A percentile compares a stretch with the other conserved stretches of the same genome.
Conservation (phyloP, 1,284 basidiomycete species). For the Puccinia coronata region DNA sequence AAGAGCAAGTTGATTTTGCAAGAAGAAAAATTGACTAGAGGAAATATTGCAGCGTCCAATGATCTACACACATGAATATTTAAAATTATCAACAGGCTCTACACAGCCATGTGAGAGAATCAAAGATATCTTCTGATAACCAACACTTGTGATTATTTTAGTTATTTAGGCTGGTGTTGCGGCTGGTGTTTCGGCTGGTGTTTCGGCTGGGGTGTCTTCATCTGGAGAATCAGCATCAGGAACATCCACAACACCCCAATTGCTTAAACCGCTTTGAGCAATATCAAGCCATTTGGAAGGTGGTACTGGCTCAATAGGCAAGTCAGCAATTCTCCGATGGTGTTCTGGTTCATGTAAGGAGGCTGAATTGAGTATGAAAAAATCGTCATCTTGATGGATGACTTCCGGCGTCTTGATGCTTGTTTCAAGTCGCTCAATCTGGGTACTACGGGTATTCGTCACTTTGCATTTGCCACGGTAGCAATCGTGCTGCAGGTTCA, state of each 20-base stretch:
- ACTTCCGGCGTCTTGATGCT: not conserved
- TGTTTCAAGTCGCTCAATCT: not conserved
- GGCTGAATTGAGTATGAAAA: conserved; percentile 4
- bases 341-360: conserved; percentile 6
- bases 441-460: not conserved
- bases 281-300: not conserved
- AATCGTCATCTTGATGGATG: not conserved
- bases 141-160: too few relatives aligned
- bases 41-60: too few relatives aligned
- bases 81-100: too few relatives aligned
- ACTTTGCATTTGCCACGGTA: not conserved
- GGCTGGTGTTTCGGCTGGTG: too few relatives aligned
- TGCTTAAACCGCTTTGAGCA: not conserved
- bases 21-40: too few relatives aligned
- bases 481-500: conserved; percentile 6
- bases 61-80: too few relatives aligned
- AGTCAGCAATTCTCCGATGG: not conserved
- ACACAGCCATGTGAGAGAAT: too few relatives aligned
- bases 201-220: too few relatives aligned
- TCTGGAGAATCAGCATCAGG: not conserved
- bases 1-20: too few relatives aligned
- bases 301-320: not conserved
- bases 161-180: too few relatives aligned
- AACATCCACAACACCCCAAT: not conserved
- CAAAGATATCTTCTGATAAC: too few relatives aligned